These are phyloP conservation scores for Ceratobasidium sp. DNA, from an alignment of 1,284 basidiomycete genomes.

Conservation along the genomic window DNA sequence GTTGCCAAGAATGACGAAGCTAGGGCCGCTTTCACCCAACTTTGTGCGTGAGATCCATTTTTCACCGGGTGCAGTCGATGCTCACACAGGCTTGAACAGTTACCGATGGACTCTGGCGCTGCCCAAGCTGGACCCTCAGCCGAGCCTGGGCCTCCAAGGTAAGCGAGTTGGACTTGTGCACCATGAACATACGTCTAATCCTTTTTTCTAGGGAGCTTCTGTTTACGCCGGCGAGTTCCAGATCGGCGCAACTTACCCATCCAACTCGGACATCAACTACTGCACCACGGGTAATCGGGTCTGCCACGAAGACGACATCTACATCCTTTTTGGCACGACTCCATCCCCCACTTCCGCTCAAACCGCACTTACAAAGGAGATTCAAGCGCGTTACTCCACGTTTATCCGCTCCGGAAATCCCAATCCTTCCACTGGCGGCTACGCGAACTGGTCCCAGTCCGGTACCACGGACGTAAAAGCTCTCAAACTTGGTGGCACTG, in stretches of 20 bases:
- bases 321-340: conserved; percentile 75
- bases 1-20: conserved; percentile 43
- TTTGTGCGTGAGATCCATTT: conserved; percentile 56
- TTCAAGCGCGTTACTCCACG: conserved; percentile 70
- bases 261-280: conserved; percentile 60
- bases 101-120: conserved; percentile 48
- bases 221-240: conserved; percentile 73
- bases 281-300: conserved; percentile 63
- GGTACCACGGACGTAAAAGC: conserved; percentile 55
- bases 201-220: conserved; percentile 57
- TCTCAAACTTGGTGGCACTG: conserved; percentile 61
- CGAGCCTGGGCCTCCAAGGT: conserved; percentile 60
- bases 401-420: conserved; percentile 68
- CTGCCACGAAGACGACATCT: conserved; percentile 77
- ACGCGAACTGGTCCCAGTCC: conserved; percentile 59
- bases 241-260: conserved; percentile 71
- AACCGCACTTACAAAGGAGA: conserved; percentile 62
- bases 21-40: conserved; percentile 61
- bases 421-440: conserved; percentile 52
- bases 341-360: conserved; percentile 63
- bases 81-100: conserved; percentile 11
- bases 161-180: too few relatives aligned
- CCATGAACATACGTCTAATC: neutral
- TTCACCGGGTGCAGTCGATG: neutral
- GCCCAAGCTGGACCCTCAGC: conserved; percentile 72